A percentile compares a stretch with the other conserved stretches of the same genome.
These are phyloP conservation scores for Spongispora temasekensis DNA, from an alignment of 1,284 basidiomycete genomes.

Conservation along the genomic window DNA sequence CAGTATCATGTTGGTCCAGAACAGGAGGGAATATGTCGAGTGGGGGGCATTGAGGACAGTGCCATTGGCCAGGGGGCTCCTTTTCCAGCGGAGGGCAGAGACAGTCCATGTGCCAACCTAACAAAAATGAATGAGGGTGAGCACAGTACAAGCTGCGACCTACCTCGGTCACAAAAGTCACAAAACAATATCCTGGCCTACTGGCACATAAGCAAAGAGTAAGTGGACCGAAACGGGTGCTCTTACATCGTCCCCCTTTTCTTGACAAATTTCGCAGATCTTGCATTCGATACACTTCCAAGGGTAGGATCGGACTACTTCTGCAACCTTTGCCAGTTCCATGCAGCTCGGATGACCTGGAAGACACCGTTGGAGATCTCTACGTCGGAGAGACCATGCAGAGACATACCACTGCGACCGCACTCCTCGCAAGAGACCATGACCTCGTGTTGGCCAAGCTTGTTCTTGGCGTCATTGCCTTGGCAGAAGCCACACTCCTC, in stretches of 20 bases:
- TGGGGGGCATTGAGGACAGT: conserved; percentile 64
- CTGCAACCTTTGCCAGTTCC: conserved; percentile 51
- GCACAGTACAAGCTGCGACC: conserved; percentile 14
- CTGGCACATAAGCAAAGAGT: conserved; percentile 16
- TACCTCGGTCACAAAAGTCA: conserved; percentile 91
- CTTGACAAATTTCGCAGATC: conserved; percentile 84
- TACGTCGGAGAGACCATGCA: conserved; percentile 27
- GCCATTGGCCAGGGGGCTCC: conserved; percentile 76
- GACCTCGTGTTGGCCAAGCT: conserved; percentile 53
- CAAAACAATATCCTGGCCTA: conserved; percentile 89
- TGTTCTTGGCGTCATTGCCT: conserved; percentile 60
- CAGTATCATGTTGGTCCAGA: conserved; percentile 10
- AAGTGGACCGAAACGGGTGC: conserved; percentile 10
- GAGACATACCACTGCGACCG: conserved; percentile 55
- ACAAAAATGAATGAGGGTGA: conserved; percentile 7
- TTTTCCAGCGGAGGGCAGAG: conserved; percentile 72
- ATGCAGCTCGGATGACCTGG: conserved; percentile 82
- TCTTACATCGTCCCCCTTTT: conserved; percentile 90
- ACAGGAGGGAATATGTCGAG: conserved; percentile 26
- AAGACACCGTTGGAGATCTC: conserved; percentile 7
- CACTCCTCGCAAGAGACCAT: conserved; percentile 75
- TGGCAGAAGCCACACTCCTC: conserved; percentile 69
- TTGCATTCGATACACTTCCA: conserved; percentile 97
- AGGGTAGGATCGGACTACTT: conserved; percentile 65
- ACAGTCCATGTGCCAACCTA: conserved; percentile 92